These are phyloP conservation scores for Trichoderma pleuroti DNA, from an alignment of 2,329 filamentous ascomycete genomes.

Conservation along the genomic window DNA sequence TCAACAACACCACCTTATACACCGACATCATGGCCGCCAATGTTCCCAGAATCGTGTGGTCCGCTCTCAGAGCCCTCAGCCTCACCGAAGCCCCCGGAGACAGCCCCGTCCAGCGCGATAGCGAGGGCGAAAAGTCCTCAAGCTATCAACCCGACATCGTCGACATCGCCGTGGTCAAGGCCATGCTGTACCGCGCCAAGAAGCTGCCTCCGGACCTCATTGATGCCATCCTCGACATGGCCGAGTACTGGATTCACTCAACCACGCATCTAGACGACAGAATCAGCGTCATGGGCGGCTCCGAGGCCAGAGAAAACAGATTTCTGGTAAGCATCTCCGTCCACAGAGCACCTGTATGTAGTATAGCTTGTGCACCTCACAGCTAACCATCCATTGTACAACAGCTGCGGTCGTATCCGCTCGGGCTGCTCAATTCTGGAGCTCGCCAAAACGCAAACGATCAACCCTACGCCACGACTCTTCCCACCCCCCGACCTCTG, in stretches of 20 bases:
- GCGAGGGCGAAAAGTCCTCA: slow-evolving; percentile 3
- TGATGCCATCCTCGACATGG: slow-evolving; percentile 54
- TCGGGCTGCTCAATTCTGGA: slow-evolving; percentile 34
- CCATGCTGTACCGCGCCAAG: slow-evolving; percentile 43
- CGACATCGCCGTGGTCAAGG: slow-evolving; percentile 50
- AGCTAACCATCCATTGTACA: background rate
- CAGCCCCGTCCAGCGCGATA: background rate
- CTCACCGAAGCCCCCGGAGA: background rate
- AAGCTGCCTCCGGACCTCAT: slow-evolving; percentile 53
- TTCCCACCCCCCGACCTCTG: slow-evolving; percentile 29
- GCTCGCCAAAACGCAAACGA: slow-evolving; percentile 25
- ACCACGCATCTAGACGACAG: slow-evolving; percentile 33
- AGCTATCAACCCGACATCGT: slow-evolving; percentile 40
- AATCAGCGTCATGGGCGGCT: slow-evolving; percentile 24
- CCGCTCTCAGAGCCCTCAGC: slow-evolving; percentile 2
- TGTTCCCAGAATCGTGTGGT: background rate
- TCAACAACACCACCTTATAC: too few species aligned
- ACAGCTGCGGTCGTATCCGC: slow-evolving; percentile 38
- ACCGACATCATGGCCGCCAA: background rate
- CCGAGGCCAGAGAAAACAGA: slow-evolving; percentile 28
- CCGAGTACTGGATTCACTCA: slow-evolving; percentile 61
- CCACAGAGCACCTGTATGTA: background rate
- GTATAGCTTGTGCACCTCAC: background rate
- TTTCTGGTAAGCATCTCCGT: slow-evolving; percentile 32
- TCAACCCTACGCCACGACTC: slow-evolving; percentile 28